Evolutionary conservation across 208 protist species (phyloP), one percentile per base, ranked within the genome.

Genomic region (Leishmania tarentolae): DNA sequence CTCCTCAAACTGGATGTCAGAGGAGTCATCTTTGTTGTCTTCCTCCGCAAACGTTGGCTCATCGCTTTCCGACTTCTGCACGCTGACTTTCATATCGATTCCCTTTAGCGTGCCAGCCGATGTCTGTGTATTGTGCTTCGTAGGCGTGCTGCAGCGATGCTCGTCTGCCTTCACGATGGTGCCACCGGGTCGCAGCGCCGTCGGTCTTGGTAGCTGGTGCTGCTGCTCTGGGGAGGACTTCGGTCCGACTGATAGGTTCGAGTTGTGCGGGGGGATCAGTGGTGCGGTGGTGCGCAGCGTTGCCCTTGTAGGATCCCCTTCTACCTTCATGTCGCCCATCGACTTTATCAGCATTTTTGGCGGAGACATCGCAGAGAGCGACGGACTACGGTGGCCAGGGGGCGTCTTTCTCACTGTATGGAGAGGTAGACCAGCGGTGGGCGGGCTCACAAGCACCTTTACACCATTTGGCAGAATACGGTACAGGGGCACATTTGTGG

Each of bases 361-460:
- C 15, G 85, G 84, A 31, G 78, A 79, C 50, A 71, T 76, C 19
- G 57, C 40, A 0, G 85, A 82, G 40, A 82, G 80, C 2, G 86
- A 80, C 19, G 83, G 78, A 37, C 59, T 78, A 17, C 35, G 37
- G 61, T 63, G 56, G 65, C 68, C 71, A 17, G 83, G 61, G 9
- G 82, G 75, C 19, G 82, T 35, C 19, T 81, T 85, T 37, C 59
- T 74, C 0, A 74, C 44, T 6, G 70, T 46, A 13, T 65, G 77
- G n/a, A 89, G 52, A 53, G 80, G 71, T 21, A 83, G 79, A 2
- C 83, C 86, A 17, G 83, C 80, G 17, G 87, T 87, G 24, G 89
- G 91, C 1, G 91, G 90, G 15, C 83, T 87, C 46, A 73, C 81
- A n/a, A 93, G 90, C 31, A 92, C 72, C 63, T 92, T 93, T 28